Conservation (phyloP, 371 early-diverging fungal species). For the Capillidium rhysosporum region DNA sequence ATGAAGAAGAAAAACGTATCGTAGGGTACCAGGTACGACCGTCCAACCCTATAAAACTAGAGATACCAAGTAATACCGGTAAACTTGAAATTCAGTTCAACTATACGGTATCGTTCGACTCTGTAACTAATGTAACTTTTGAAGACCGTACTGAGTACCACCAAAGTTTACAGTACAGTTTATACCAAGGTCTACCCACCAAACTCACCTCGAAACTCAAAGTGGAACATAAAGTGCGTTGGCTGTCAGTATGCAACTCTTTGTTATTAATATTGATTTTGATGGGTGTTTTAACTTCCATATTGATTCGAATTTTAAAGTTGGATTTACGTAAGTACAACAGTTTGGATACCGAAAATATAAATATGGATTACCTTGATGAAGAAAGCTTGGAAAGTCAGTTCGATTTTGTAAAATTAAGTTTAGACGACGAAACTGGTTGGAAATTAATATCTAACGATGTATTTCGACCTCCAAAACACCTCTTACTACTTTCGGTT, state of each 20-base stretch:
- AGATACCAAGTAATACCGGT: neutral
- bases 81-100: neutral
- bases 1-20: neutral
- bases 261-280: slow-evolving; percentile 68
- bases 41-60: neutral
- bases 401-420: slow-evolving; percentile 28
- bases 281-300: slow-evolving; percentile 46
- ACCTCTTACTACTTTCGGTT: slow-evolving; percentile 41
- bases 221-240: slow-evolving; percentile 36
- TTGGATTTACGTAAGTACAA: slow-evolving; percentile 65
- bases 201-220: neutral
- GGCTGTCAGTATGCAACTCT: slow-evolving; percentile 70
- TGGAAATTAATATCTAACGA: slow-evolving; percentile 83
- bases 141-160: neutral
- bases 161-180: no score
- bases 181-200: no score
- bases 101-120: neutral
- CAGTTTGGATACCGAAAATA: slow-evolving; percentile 25
- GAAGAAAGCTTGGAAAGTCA: slow-evolving; percentile 57
- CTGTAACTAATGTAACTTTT: neutral
- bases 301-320: slow-evolving; percentile 42
- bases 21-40: neutral
- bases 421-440: slow-evolving; percentile 73
- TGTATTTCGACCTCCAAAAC: slow-evolving; percentile 60
- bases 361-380: slow-evolving; percentile 53